Base-by-base conservation (phyloP, 805 yeast genomes). In the Saturnispora zaruensis region DNA sequence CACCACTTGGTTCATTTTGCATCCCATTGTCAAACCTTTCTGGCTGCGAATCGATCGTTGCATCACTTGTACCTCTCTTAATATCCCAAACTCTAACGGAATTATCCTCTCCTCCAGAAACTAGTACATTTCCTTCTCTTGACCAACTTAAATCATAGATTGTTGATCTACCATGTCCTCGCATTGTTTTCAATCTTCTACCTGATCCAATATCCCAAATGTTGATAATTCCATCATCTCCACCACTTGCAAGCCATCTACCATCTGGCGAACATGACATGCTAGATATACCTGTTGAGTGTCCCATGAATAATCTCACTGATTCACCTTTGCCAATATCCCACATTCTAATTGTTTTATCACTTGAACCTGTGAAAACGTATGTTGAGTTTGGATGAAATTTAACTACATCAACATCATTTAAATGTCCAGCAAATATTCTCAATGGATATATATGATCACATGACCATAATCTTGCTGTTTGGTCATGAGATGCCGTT, bases 291-390 rank as follows among this genome's bases (percentile, higher is more conserved):
- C 97, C 84, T n/a, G 90, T 89, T 2, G 89, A 79, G 60, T 90
- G 97, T 1, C 96, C 97, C 66, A 88, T 79, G 65, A 93, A 91
- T 8, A 93, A 81, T 54, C 99, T 77, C 26, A 90, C 97, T 38
- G 95, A 81, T 55, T 81, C 82, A 37, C 99, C 99, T 40, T 82
- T 77, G 34, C 82, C 78, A 24, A 93, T 81, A 66, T 93, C 99
- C 99, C 99, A 93, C 97, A 93, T 90, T 55, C 99, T 76, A 61
- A 95, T 84, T 0, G 98, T 88, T 68, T 89, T 88, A 68, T 93
- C 99, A 55, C 90, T 79, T 5, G 96, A 87, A 6, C 99, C 99
- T 0, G 99, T 91, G 61, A 93, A 82, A 6, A 93, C 81, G 64
- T 93, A 93, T 45, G 90, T 85, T 7, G 96, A 90, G 66, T 93